Base-by-base conservation (phyloP, 805 yeast species). In the Candida oleophila region DNA sequence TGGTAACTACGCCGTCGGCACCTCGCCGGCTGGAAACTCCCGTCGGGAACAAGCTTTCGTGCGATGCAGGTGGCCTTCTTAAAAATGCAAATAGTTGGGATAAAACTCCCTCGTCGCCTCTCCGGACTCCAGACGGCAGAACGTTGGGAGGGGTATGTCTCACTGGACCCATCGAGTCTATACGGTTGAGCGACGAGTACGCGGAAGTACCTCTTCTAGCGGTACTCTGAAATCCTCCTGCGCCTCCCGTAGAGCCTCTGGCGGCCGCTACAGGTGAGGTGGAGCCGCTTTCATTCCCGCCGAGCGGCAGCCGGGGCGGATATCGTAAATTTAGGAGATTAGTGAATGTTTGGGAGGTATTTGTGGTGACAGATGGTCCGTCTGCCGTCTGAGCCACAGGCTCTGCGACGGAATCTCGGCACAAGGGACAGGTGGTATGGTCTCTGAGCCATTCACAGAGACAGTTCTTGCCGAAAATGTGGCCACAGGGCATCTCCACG, bases 381-480 rank as follows among this genome's bases (percentile, higher is more conserved):
- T 4, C 36, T 14, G 15, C 7, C 11, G 30, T 5, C 30, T 25
- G 30, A 5, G 9, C 30, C 30, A 25, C 30, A 11, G 30, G 30
- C 14, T 38, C 41, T 7, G 52, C 55, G 2, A 85, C 69, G 18
- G 75, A 69, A 15, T 71, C 71, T 48, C 98, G 81, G 62, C 99
- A 92, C 41, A 92, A 66, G 0, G 99, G 99, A 62, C 98, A 91
- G 2, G 89, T 80, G 25, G 80, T 77, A 55, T 86, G 83, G 20
- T 78, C 68, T 49, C 76, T 78, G 43, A 92, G 77, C 99, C 99
- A 92, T 55, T 85, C 88, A 48, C 74, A 78, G 20, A 90, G 70
- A 69, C 99, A 92, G n/a, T 80, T 77, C 50, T 83, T 76, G 4
- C 99, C 98, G 71, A 94, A 92, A 0, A 82, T 60, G 60, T 92